A percentile compares a stretch with the other conserved stretches of the same genome.
These are phyloP conservation scores for Cercophora scortea DNA, from an alignment of 495 filamentous ascomycete species.

Conservation along the genomic window DNA sequence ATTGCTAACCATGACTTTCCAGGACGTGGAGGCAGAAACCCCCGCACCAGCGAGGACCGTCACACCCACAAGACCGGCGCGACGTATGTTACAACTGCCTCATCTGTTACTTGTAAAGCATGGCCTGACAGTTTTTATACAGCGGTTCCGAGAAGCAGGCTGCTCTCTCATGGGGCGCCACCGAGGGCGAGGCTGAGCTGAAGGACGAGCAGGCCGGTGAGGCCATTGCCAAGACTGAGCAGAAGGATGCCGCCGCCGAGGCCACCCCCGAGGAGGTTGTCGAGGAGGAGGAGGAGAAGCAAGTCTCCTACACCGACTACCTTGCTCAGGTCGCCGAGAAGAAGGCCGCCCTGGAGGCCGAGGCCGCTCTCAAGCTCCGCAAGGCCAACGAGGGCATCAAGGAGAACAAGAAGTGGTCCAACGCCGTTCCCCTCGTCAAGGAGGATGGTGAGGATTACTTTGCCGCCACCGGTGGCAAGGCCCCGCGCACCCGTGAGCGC, in stretches of 20 bases:
- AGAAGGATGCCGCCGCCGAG: slow-evolving; percentile 45
- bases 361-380: slow-evolving; percentile 55
- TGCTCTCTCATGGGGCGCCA: slow-evolving; percentile 80
- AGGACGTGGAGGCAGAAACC: slow-evolving; percentile 39
- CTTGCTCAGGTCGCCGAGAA: slow-evolving; percentile 80
- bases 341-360: slow-evolving; percentile 60
- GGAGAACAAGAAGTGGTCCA: slow-evolving; percentile 83
- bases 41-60: slow-evolving; percentile 63
- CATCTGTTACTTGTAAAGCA: slow-evolving; percentile 1
- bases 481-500: slow-evolving; percentile 50
- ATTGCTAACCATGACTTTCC: slow-evolving; percentile 6
- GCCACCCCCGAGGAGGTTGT: slow-evolving; percentile 25
- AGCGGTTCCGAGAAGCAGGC: slow-evolving; percentile 85
- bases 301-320: slow-evolving; percentile 80
- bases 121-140: slow-evolving; percentile 11
- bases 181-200: slow-evolving; percentile 69
- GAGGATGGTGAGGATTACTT: slow-evolving; percentile 72
- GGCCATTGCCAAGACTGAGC: slow-evolving; percentile 74
- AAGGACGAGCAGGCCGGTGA: slow-evolving; percentile 85
- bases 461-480: slow-evolving; percentile 65
- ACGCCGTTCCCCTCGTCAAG: slow-evolving; percentile 68
- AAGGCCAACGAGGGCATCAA: slow-evolving; percentile 85
- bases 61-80: slow-evolving; percentile 67
- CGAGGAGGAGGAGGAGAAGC: slow-evolving; percentile 66
- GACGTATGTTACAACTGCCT: slow-evolving; percentile 44